A percentile compares a stretch with the other conserved stretches of the same genome.
Evolutionary conservation across 306 rosid genomes (phyloP).

Genomic region (Urtica urens): DNA sequence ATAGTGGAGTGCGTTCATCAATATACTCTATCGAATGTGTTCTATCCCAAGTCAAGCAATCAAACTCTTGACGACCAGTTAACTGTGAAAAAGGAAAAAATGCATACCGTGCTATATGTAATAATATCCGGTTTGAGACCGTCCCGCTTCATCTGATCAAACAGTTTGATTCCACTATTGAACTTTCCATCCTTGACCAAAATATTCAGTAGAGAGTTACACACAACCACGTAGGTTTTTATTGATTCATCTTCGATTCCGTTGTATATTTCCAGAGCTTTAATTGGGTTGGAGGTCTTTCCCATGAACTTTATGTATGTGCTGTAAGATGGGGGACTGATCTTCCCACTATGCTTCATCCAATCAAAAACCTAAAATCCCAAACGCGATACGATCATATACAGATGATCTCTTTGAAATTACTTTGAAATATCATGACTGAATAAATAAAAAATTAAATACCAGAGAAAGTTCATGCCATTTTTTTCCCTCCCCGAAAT

Average conservation of each 20-base stretch:
- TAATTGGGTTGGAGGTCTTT: conserved; percentile 44
- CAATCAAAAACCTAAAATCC: conserved; percentile 74
- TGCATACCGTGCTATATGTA: conserved; percentile 78
- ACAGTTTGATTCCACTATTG: conserved; percentile 44
- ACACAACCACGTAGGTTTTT: conserved; percentile 43
- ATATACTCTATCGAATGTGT: too few species aligned
- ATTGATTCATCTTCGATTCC: conserved; percentile 45
- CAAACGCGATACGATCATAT: not conserved
- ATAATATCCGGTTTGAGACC: conserved; percentile 64
- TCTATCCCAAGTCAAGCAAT: too few species aligned
- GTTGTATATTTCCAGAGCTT: conserved; percentile 45
- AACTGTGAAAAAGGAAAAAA: conserved; percentile 5
- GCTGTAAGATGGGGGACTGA: conserved; percentile 53
- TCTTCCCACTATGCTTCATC: conserved; percentile 71
- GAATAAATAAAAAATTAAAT: not conserved
- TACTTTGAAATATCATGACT: too few species aligned
- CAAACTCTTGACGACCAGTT: too few species aligned
- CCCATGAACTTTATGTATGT: conserved; percentile 61
- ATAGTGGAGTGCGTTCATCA: too few species aligned
- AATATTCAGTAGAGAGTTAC: conserved; percentile 72
- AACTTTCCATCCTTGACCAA: conserved; percentile 54
- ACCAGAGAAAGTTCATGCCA: conserved; percentile 62
- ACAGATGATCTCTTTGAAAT: not conserved
- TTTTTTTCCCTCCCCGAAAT: conserved; percentile 43
- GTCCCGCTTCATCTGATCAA: conserved; percentile 63